Percentiles rank a stretch among this genome's conserved stretches.
phyloP scores from a whole-genome alignment of 202 grass and related monocot species.

The Bolboschoenoplectus hybrid region DNA sequence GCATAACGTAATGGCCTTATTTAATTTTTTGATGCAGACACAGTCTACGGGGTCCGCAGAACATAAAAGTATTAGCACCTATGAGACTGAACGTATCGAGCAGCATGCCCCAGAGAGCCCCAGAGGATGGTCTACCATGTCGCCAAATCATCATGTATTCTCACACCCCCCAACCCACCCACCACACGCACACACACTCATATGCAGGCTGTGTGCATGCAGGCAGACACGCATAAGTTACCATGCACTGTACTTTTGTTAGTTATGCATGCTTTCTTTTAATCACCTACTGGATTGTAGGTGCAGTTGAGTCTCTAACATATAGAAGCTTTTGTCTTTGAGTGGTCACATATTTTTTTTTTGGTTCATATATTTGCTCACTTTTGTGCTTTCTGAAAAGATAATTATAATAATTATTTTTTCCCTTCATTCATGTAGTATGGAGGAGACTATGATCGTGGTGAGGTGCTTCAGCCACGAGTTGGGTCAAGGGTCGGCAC shows the following conservation, averaged over 20 bases:
- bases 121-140: conserved; percentile 42
- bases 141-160: conserved; percentile 59
- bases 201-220: conserved; percentile 11
- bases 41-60: neutral
- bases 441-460: conserved; percentile 59
- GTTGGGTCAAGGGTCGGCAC: conserved; percentile 35
- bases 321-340: neutral
- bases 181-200: neutral
- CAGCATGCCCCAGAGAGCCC: conserved; percentile 47
- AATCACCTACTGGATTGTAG: neutral
- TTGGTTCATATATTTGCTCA: neutral
- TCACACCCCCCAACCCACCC: neutral
- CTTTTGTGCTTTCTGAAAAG: neutral
- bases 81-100: conserved; percentile 53
- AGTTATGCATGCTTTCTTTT: neutral
- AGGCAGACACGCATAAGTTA: neutral
- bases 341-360: neutral
- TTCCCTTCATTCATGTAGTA: conserved; percentile 42
- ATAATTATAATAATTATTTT: neutral
- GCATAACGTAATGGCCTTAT: conserved; percentile 3
- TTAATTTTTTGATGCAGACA: conserved; percentile 7
- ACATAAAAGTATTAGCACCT: conserved; percentile 41
- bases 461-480: conserved; percentile 46
- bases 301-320: neutral
- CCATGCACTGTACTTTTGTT: neutral